Evolutionary conservation across 306 rosid genomes (phyloP), one percentile per base, ranked within the genome.

Genomic region (Sechiopsis laciniata): DNA sequence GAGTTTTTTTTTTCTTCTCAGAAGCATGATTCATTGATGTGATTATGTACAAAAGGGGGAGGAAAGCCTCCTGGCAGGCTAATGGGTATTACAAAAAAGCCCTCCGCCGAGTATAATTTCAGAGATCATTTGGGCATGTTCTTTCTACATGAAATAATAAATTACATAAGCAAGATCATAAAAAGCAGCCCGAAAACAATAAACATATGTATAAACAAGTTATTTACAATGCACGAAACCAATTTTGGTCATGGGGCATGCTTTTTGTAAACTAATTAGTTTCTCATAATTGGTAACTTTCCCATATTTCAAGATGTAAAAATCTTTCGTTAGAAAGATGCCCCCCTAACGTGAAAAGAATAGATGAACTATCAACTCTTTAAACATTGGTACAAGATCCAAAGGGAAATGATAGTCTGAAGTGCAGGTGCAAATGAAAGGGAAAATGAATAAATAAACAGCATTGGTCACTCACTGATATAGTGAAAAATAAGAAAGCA

Each of bases 11-110:
- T 63, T 37, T 40, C 32, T 37, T 37, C 15, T 10, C 29, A 65
- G 54, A 65, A 65, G 12, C 22, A 62, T 35, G 6, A 62, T 32
- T 15, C 48, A 32, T 15, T 35, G 19, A 62, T 62, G 13, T 62
- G 48, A 63, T 32, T 0, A 37, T 37, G 52, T 64, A 64, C 14
- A 9, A 16, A 35, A 10, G 24, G 21, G 22, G 22, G 50, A 35
- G 48, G 21, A 63, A n/a, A 64, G 71, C 71, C 71, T n/a, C 26
- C 52, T 11, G 9, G 10, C 8, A 63, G 51, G 70, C 70, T 35
- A 35, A 63, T 3, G 24, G 42, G 45, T 4, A 45, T 17, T 64
- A 17, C 24, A 5, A 37, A 64, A 64, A n/a, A 20, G 24, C 5
- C 24, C 71, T 64, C 16, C 26, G 40, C 16, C 2, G 17, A 19